A percentile compares a stretch with the other conserved stretches of the same genome.
These are phyloP conservation scores for Ampelomyces quisqualis DNA, from an alignment of 2,329 filamentous ascomycete genomes.

Conservation along the genomic window DNA sequence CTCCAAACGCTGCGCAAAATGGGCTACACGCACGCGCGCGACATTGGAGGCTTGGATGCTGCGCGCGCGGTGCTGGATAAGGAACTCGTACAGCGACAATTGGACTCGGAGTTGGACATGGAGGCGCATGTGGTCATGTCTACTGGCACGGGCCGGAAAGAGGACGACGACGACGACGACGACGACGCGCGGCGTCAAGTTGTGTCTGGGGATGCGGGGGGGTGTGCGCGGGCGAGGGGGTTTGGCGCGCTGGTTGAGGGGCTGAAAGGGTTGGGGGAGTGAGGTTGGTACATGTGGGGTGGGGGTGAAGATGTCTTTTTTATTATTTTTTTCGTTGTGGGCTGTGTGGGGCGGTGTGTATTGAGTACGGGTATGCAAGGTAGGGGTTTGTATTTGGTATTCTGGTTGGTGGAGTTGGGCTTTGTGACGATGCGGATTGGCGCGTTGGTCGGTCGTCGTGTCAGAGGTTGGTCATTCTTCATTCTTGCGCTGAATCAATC, in stretches of 20 bases:
- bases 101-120: conserved; percentile 9
- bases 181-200: too few species aligned
- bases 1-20: conserved; percentile 28
- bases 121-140: conserved; percentile 2
- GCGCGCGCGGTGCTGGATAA: conserved; percentile 30
- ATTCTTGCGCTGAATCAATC: too few species aligned
- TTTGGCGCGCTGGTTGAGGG: conserved; percentile 31
- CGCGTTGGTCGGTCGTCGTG: too few species aligned
- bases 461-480: too few species aligned
- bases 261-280: conserved; percentile 28
- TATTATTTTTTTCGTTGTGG: too few species aligned
- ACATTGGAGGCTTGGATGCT: conserved; percentile 42
- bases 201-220: conserved; percentile 10
- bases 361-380: background rate
- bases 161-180: conserved; percentile 5
- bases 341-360: background rate
- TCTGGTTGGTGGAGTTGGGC: too few species aligned
- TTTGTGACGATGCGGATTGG: too few species aligned
- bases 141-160: conserved; percentile 16
- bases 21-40: conserved; percentile 35
- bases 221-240: conserved; percentile 20
- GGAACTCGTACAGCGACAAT: conserved; percentile 27
- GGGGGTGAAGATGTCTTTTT: too few species aligned
- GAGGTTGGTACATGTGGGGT: conserved; percentile 5
- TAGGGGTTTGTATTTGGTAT: too few species aligned